Conservation (phyloP, 75 land plant species). For the Cupressus sempervirens region DNA sequence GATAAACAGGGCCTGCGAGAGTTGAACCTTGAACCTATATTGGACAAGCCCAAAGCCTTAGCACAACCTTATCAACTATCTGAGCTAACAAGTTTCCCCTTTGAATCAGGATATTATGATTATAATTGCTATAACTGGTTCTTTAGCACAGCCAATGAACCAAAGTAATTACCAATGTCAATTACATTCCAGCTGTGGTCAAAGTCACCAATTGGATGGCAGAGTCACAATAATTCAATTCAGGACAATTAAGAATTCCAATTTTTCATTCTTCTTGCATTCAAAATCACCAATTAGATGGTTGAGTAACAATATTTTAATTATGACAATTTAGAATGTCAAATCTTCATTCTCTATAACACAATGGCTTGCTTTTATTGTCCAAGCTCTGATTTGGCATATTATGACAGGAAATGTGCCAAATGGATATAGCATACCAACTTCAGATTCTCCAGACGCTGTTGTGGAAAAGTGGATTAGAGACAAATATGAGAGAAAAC, state of each 20-base stretch:
- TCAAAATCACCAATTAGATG: neutral
- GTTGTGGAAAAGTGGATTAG: slow-evolving; percentile 36
- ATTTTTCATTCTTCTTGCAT: neutral
- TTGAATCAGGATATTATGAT: neutral
- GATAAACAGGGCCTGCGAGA: too few relatives aligned
- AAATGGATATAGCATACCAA: slow-evolving; percentile 14
- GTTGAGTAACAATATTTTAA: neutral
- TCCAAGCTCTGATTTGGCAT: neutral
- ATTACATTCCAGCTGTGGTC: neutral
- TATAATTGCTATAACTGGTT: neutral
- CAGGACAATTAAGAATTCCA: too few relatives aligned
- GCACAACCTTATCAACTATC: too few relatives aligned
- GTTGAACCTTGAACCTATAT: too few relatives aligned
- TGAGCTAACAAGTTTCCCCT: too few relatives aligned
- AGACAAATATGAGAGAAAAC: slow-evolving; percentile 32
- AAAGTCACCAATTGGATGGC: neutral
- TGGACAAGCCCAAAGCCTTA: too few relatives aligned
- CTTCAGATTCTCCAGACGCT: slow-evolving; percentile 18
- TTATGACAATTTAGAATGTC: neutral
- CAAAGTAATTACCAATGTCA: neutral
- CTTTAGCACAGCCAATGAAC: neutral
- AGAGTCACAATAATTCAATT: neutral
- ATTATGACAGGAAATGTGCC: slow-evolving; percentile 22
- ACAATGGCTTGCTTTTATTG: neutral
- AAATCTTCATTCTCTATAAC: neutral